These are phyloP conservation scores for Cryptococcus hybrid DNA, from an alignment of 1,284 basidiomycete genomes.

Conservation along the genomic window DNA sequence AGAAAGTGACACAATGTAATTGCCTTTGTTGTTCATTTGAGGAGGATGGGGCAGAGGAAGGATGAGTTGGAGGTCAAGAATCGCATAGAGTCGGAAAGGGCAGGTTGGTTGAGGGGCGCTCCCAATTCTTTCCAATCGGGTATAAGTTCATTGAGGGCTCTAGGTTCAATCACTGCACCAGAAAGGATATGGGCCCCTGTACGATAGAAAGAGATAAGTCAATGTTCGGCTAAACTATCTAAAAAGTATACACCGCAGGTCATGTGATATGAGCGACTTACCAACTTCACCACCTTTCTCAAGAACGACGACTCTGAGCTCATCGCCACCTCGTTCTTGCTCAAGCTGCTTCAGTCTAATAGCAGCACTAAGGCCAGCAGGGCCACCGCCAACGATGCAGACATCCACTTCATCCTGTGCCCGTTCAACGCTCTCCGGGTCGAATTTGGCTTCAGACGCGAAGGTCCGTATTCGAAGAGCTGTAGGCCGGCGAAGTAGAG, in stretches of 20 bases:
- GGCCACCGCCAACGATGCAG: conserved; percentile 94
- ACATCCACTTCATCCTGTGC: conserved; percentile 89
- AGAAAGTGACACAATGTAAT: conserved; percentile 91
- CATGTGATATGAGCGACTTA: conserved; percentile 49
- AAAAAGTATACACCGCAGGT: background rate
- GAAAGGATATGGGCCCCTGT: conserved; percentile 92
- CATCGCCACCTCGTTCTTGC: conserved; percentile 66
- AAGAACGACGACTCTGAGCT: conserved; percentile 87
- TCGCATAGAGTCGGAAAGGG: conserved; percentile 79
- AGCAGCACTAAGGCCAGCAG: conserved; percentile 93
- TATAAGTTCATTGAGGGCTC: conserved; percentile 86
- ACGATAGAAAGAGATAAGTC: background rate
- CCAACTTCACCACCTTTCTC: conserved; percentile 95
- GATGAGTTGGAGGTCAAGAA: conserved; percentile 68
- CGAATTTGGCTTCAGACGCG: conserved; percentile 41
- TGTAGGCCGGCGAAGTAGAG: conserved; percentile 1
- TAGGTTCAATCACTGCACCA: conserved; percentile 91
- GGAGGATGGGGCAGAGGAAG: conserved; percentile 91
- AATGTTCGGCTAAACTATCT: background rate
- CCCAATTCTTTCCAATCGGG: conserved; percentile 74
- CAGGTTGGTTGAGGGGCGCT: conserved; percentile 70
- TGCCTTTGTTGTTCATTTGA: conserved; percentile 93
- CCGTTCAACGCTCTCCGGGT: conserved; percentile 60
- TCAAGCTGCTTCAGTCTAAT: conserved; percentile 95
- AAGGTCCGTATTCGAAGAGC: conserved; percentile 4